Evolutionary conservation across 768 basidiomycete species (phyloP).

Genomic region (Hebeloma cylindrosporum): DNA sequence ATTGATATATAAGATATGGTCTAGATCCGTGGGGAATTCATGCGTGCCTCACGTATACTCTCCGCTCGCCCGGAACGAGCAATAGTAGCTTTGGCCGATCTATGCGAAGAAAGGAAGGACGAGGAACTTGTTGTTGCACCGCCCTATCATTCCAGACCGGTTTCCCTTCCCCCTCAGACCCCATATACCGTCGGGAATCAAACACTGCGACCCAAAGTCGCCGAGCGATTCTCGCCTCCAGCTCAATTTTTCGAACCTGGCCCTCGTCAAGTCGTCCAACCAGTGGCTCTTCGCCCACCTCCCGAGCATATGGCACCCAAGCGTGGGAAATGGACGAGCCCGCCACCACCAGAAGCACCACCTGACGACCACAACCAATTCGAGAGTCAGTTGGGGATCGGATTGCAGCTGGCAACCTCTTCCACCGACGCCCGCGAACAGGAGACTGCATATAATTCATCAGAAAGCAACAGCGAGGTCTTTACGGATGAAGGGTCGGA

Average conservation of each 20-base stretch:
- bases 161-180: slow-evolving; percentile 62
- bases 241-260: slow-evolving; percentile 47
- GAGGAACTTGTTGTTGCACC: slow-evolving; percentile 59
- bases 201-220: slow-evolving; percentile 50
- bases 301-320: slow-evolving; percentile 82
- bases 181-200: slow-evolving; percentile 69
- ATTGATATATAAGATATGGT: slow-evolving; percentile 7
- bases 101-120: slow-evolving; percentile 87
- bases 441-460: slow-evolving; percentile 45
- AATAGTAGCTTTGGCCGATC: slow-evolving; percentile 77
- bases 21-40: slow-evolving; percentile 97
- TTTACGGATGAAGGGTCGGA: slow-evolving; percentile 69
- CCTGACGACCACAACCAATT: slow-evolving; percentile 64
- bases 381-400: slow-evolving; percentile 63
- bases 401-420: slow-evolving; percentile 68
- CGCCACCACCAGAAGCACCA: slow-evolving; percentile 76
- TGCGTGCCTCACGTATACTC: slow-evolving; percentile 90
- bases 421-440: slow-evolving; percentile 59
- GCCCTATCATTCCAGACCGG: slow-evolving; percentile 36
- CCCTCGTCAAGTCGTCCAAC: slow-evolving; percentile 29
- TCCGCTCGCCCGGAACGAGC: slow-evolving; percentile 78
- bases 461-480: slow-evolving; percentile 64
- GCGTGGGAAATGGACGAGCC: slow-evolving; percentile 82
- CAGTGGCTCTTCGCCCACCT: slow-evolving; percentile 40
- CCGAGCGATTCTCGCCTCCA: slow-evolving; percentile 57